Conservation (phyloP, 2,329 filamentous ascomycete genomes). For the Ophiostoma himal-ulmi region DNA sequence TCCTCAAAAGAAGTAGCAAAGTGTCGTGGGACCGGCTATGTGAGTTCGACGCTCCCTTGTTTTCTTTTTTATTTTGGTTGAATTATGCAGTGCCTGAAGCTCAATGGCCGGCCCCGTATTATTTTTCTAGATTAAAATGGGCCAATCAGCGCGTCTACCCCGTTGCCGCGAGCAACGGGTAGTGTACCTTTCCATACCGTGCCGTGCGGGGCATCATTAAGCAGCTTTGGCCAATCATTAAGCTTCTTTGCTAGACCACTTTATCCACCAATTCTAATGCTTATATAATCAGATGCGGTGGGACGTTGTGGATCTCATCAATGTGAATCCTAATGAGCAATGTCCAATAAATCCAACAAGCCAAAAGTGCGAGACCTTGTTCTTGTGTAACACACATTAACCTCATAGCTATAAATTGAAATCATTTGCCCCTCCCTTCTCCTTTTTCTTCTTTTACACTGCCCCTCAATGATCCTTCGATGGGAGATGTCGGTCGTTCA, state of each 20-base stretch:
- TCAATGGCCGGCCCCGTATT: slow-evolving; percentile 18
- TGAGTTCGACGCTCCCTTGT: slow-evolving; percentile 13
- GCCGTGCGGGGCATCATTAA: background rate
- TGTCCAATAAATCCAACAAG: background rate
- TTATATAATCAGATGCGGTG: background rate
- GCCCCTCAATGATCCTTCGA: background rate
- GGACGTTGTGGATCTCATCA: background rate
- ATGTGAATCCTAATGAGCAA: background rate
- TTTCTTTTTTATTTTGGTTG: slow-evolving; percentile 21
- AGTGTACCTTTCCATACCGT: slow-evolving; percentile 13
- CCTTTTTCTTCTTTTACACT: background rate
- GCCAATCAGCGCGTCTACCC: slow-evolving; percentile 26
- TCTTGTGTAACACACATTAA: background rate
- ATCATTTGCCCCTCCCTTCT: background rate
- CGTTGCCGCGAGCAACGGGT: slow-evolving; percentile 30
- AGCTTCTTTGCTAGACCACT: background rate
- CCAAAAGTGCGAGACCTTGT: background rate
- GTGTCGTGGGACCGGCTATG: slow-evolving; percentile 5
- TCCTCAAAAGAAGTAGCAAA: slow-evolving; percentile 1
- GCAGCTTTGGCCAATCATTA: background rate
- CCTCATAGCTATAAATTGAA: background rate
- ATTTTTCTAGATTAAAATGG: slow-evolving; percentile 17
- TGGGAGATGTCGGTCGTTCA: background rate
- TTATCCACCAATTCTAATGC: background rate
- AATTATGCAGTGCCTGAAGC: background rate